Percentiles rank a stretch among this genome's conserved stretches.
phyloP scores from a whole-genome alignment of 2,329 filamentous ascomycete genomes.

The Raffaelea arxii region DNA sequence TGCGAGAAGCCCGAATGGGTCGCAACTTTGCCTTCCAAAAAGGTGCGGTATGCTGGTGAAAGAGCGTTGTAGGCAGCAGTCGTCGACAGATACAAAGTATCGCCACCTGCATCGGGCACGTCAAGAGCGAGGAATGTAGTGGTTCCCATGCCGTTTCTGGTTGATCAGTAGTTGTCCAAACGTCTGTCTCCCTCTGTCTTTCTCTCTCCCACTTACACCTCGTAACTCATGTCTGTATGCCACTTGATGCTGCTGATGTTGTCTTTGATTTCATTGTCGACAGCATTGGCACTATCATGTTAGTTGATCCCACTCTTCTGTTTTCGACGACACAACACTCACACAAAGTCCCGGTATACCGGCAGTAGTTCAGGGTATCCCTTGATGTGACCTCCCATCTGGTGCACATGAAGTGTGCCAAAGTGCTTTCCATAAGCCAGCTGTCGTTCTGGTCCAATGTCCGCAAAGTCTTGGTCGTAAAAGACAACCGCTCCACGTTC shows the following conservation, averaged over 20 bases:
- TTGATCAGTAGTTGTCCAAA: too few species aligned
- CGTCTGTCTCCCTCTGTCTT: too few species aligned
- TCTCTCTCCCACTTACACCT: too few species aligned
- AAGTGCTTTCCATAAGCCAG: slow-evolving; percentile 44
- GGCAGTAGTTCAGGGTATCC: slow-evolving; percentile 32
- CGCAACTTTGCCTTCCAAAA: slow-evolving; percentile 13
- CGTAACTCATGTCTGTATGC: slow-evolving; percentile 17
- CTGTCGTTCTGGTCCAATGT: slow-evolving; percentile 24
- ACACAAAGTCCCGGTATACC: slow-evolving; percentile 20
- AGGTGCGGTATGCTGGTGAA: slow-evolving; percentile 11
- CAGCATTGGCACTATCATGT: slow-evolving; percentile 12
- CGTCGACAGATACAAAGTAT: slow-evolving; percentile 12
- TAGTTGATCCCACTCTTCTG: too few species aligned
- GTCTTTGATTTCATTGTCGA: slow-evolving; percentile 16
- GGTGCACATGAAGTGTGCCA: slow-evolving; percentile 30
- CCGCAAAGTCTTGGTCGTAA: slow-evolving; percentile 22
- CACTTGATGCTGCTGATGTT: slow-evolving; percentile 17
- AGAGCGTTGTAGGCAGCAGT: slow-evolving; percentile 15
- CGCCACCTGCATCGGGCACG: slow-evolving; percentile 14
- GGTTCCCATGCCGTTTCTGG: slow-evolving; percentile 12
- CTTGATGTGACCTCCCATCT: slow-evolving; percentile 30
- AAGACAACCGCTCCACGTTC: slow-evolving; percentile 27
- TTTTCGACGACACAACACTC: slow-evolving; percentile 6
- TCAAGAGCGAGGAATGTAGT: slow-evolving; percentile 15
- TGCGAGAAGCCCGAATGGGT: slow-evolving; percentile 12